A percentile compares a stretch with the other conserved stretches of the same genome.
phyloP scores from a whole-genome alignment of 2,329 filamentous ascomycete species.

The Sclerotinia subarctica region DNA sequence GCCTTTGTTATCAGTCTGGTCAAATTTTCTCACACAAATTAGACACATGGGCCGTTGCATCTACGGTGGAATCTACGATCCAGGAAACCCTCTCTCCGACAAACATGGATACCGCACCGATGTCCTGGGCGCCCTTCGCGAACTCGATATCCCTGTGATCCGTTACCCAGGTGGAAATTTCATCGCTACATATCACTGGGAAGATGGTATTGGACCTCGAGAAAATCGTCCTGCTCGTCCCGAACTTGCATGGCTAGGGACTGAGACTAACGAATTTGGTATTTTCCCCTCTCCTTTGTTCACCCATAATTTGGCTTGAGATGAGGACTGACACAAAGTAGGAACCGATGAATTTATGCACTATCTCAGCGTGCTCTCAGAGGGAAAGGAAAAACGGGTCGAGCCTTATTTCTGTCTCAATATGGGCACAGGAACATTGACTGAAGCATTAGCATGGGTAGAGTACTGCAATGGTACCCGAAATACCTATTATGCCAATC shows the following conservation, averaged over 20 bases:
- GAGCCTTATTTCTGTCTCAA: slow-evolving; percentile 80
- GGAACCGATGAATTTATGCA: slow-evolving; percentile 79
- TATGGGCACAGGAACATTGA: slow-evolving; percentile 68
- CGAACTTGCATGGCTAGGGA: slow-evolving; percentile 76
- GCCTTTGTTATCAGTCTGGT: background rate
- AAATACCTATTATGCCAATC: slow-evolving; percentile 78
- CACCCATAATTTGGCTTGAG: background rate
- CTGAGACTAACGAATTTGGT: slow-evolving; percentile 75
- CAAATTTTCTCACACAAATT: slow-evolving; percentile 5
- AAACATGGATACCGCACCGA: slow-evolving; percentile 74
- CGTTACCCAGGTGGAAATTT: slow-evolving; percentile 85
- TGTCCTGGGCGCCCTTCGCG: slow-evolving; percentile 69
- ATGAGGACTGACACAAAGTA: slow-evolving; percentile 7
- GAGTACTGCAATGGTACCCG: slow-evolving; percentile 82
- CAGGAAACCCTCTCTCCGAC: slow-evolving; percentile 69
- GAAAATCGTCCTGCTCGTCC: slow-evolving; percentile 61
- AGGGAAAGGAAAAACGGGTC: slow-evolving; percentile 57
- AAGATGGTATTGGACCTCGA: slow-evolving; percentile 72
- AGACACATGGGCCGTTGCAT: slow-evolving; percentile 89
- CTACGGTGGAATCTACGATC: slow-evolving; percentile 82
- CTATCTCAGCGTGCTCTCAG: slow-evolving; percentile 69
- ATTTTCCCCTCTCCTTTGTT: background rate
- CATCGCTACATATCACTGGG: slow-evolving; percentile 81
- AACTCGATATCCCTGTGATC: slow-evolving; percentile 72
- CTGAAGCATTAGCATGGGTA: slow-evolving; percentile 66